Conservation (phyloP, 2,329 filamentous ascomycete species). For the Emergomyces pasteurianus region DNA sequence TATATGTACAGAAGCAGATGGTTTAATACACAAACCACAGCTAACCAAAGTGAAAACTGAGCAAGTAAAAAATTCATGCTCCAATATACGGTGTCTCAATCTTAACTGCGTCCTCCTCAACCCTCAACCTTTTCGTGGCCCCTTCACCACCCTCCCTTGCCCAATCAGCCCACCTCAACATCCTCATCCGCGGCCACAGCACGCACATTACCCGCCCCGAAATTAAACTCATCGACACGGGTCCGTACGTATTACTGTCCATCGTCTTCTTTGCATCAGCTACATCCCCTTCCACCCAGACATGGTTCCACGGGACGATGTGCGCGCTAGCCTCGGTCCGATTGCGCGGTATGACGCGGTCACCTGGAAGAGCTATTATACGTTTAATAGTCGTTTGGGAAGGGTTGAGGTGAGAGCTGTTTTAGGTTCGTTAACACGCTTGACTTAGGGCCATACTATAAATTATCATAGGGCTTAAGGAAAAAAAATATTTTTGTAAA, state of each 20-base stretch:
- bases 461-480: background rate
- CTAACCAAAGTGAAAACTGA: background rate
- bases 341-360: conserved; percentile 55
- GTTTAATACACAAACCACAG: background rate
- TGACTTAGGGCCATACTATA: background rate
- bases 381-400: conserved; percentile 66
- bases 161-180: conserved; percentile 28
- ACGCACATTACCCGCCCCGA: conserved; percentile 63
- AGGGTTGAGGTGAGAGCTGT: conserved; percentile 59
- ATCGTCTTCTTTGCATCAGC: conserved; percentile 50
- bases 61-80: background rate
- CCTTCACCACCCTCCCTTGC: conserved; percentile 19
- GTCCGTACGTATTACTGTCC: conserved; percentile 87
- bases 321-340: conserved; percentile 25
- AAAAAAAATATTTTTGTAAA: conserved; percentile 5
- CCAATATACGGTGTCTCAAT: conserved; percentile 1
- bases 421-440: conserved; percentile 5
- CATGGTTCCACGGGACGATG: conserved; percentile 66
- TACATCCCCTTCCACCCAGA: conserved; percentile 93
- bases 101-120: conserved; percentile 13
- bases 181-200: conserved; percentile 47
- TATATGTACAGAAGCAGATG: background rate
- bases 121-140: conserved; percentile 19
- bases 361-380: conserved; percentile 68
- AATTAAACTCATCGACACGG: conserved; percentile 63